These are phyloP conservation scores for Tetrastigma voinierianum DNA, from an alignment of 164 flowering plant genomes.

Conservation along the genomic window DNA sequence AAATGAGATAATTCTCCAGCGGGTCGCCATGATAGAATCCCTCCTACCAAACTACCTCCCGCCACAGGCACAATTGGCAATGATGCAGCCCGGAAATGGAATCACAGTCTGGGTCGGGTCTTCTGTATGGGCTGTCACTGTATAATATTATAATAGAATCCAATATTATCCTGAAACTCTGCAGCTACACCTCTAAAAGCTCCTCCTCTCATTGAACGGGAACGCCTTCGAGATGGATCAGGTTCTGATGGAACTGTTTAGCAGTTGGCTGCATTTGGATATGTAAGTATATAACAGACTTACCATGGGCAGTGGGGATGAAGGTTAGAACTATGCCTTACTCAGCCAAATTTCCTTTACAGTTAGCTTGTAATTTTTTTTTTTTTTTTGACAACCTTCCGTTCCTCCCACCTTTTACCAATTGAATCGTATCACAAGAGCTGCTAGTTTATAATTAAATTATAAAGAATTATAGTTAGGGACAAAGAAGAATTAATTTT, in stretches of 20 bases:
- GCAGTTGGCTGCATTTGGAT: slow-evolving; percentile 20
- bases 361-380: too few species aligned
- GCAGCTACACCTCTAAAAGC: slow-evolving; percentile 5
- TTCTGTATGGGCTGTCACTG: not conserved
- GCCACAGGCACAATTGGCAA: slow-evolving; percentile 1
- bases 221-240: slow-evolving; percentile 58
- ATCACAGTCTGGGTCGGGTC: not conserved
- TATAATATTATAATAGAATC: too few species aligned
- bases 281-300: slow-evolving; percentile 17
- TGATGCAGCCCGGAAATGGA: not conserved
- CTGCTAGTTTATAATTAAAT: too few species aligned
- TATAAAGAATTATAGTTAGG: too few species aligned
- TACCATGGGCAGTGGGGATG: not conserved
- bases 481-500: too few species aligned
- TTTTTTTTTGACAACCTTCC: too few species aligned
- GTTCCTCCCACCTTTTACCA: too few species aligned
- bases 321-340: too few species aligned
- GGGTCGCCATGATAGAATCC: slow-evolving; percentile 21
- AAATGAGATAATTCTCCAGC: slow-evolving; percentile 23
- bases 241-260: slow-evolving; percentile 33
- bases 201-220: slow-evolving; percentile 15
- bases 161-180: not conserved
- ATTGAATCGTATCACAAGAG: too few species aligned
- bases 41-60: slow-evolving; percentile 2
- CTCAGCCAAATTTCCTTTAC: too few species aligned